Base-by-base conservation (phyloP, 2,329 filamentous ascomycete genomes). In the Penicillium sumatraense region DNA sequence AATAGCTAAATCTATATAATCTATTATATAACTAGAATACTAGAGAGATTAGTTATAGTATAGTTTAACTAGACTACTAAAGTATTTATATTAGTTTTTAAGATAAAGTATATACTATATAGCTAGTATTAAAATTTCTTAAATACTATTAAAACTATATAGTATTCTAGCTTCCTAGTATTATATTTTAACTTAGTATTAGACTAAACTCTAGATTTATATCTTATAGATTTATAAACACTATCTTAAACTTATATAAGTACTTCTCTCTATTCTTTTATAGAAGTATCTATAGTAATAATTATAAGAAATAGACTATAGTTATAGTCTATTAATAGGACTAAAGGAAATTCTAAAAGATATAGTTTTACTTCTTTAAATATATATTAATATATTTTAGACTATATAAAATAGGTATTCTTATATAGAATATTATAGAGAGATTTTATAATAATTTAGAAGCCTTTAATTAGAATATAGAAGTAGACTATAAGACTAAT, bases 21-120 rank as follows among this genome's bases (percentile, higher is more conserved):
- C 46, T 40, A 49, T 13, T 23, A 21, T 21, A 14, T 49, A 38
- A 49, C 8, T 3, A 49, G 31, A 5, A 21, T 18, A 16, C 20
- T n/a, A 36, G 20, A 11, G 13, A 49, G 24, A 26, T 49, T 18
- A 8, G 13, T 49, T 20, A 27, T n/a, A 21, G 1, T 31, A 18
- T 18, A 27, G 13, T 49, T 49, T 18, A 49, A 13, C 13, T 49
- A 49, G 6, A 16, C 14, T 11, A 49, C 18, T 16, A 49, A 26
- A 4, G n/a, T 49, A 31, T 49, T 49, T 36, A 31, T 49, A 36
- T 49, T 36, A 36, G 20, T 49, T 38, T 49, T 21, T 24, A 49
- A 23, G 2, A 36, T 29, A 29, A 29, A 29, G 27, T 29, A 29
- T 29, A 29, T 13, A 8, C 27, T 9, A 9, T 29, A 29, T 9